Conservation (phyloP, 2,329 filamentous ascomycete genomes). For the Cytospora schulzeri region DNA sequence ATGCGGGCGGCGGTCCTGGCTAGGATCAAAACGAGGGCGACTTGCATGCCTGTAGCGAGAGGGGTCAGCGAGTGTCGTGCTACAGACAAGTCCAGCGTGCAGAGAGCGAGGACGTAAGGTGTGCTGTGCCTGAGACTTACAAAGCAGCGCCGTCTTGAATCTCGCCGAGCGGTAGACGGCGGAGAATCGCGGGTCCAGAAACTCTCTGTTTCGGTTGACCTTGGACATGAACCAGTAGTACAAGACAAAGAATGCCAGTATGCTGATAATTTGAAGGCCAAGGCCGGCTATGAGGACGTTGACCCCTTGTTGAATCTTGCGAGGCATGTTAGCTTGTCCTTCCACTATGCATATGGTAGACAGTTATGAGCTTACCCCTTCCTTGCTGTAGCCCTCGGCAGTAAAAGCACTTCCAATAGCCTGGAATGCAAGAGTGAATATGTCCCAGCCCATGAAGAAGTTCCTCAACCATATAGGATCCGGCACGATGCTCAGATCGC, state of each 20-base stretch:
- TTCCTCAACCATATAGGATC: conserved; percentile 40
- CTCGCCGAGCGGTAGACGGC: conserved; percentile 44
- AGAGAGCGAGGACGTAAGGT: conserved; percentile 39
- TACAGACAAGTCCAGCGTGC: not conserved
- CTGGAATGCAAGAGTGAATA: conserved; percentile 40
- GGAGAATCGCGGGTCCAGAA: conserved; percentile 43
- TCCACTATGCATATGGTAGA: not conserved
- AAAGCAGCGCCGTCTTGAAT: conserved; percentile 48
- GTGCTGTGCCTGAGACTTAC: conserved; percentile 42
- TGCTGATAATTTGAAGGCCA: conserved; percentile 45
- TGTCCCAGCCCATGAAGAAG: conserved; percentile 39
- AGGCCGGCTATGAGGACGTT: conserved; percentile 48
- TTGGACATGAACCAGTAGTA: conserved; percentile 46
- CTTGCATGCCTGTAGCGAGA: conserved; percentile 39
- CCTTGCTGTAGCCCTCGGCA: conserved; percentile 37
- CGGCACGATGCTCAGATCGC: conserved; percentile 40
- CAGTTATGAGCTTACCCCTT: conserved; percentile 38
- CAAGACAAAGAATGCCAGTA: conserved; percentile 43
- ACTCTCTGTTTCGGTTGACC: conserved; percentile 41
- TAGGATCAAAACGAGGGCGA: conserved; percentile 42
- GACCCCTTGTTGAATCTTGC: conserved; percentile 39
- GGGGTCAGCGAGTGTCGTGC: not conserved
- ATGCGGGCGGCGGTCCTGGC: conserved; percentile 46
- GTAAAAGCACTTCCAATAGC: conserved; percentile 44
- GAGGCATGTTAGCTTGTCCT: conserved; percentile 16